Conservation (phyloP, 257 asterid species). For the Salvia miltiorrhiza region DNA sequence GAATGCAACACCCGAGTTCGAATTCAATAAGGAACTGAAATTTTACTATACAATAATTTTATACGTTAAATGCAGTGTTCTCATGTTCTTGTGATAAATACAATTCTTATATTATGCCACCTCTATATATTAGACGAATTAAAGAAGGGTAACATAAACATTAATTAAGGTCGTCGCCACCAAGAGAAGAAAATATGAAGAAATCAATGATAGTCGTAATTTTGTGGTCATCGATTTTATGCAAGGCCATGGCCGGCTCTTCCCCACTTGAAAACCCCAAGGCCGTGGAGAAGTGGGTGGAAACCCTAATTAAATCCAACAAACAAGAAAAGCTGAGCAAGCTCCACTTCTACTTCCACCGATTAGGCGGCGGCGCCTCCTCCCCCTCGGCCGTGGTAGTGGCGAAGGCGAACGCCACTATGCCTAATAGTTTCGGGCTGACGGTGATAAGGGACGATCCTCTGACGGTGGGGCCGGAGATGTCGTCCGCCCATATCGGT, state of each 20-base stretch:
- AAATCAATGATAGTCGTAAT: background rate
- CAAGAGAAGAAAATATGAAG: background rate
- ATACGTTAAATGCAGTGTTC: too few relatives aligned
- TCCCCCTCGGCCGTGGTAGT: background rate
- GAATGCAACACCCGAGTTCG: too few relatives aligned
- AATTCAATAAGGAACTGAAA: too few relatives aligned
- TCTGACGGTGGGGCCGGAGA: background rate
- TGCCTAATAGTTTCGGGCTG: background rate
- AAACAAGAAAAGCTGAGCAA: conserved; percentile 4
- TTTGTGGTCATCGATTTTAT: background rate
- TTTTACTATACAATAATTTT: too few relatives aligned
- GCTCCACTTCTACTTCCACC: conserved; percentile 18
- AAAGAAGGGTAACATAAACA: too few relatives aligned
- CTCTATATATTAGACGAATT: too few relatives aligned
- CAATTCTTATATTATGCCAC: too few relatives aligned
- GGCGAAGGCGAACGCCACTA: background rate
- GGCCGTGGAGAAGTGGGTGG: background rate
- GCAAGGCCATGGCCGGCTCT: background rate
- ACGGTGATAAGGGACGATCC: background rate
- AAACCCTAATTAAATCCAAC: conserved; percentile 11
- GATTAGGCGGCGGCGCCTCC: background rate
- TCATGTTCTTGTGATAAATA: too few relatives aligned
- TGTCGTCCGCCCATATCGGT: background rate
- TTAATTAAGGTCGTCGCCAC: too few relatives aligned
- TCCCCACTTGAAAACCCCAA: background rate